Percentiles rank a stretch among this genome's conserved stretches.
Evolutionary conservation across 1,284 basidiomycete species (phyloP).

Genomic region (Entoloma clypeatum): DNA sequence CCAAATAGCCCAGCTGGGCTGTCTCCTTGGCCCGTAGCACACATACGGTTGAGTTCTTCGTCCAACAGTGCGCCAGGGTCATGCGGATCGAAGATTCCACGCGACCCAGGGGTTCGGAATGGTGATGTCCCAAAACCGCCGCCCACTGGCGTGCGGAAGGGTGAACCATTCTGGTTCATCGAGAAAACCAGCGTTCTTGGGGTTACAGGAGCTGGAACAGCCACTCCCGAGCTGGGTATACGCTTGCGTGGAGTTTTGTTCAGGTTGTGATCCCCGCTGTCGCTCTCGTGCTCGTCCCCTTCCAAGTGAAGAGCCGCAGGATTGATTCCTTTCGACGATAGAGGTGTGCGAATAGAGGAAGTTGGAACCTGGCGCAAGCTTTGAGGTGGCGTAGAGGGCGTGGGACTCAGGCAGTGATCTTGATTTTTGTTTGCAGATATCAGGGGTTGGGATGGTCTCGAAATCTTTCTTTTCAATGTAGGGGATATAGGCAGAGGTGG

Average conservation of each 20-base stretch:
- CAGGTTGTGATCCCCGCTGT: constrained; percentile 34
- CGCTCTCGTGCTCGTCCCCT: constrained; percentile 30
- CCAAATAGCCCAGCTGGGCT: constrained; percentile 62
- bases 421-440: constrained; percentile 13
- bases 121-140: constrained; percentile 42
- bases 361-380: constrained; percentile 36
- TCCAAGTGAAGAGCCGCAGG: constrained; percentile 14
- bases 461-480: constrained; percentile 37
- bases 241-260: constrained; percentile 56
- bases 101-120: constrained; percentile 54
- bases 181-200: constrained; percentile 55
- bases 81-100: constrained; percentile 59
- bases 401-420: constrained; percentile 27
- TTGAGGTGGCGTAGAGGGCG: constrained; percentile 39
- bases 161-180: constrained; percentile 38
- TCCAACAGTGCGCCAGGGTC: constrained; percentile 61
- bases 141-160: constrained; percentile 51
- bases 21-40: constrained; percentile 38
- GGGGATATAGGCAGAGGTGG: constrained; percentile 50
- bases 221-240: constrained; percentile 24
- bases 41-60: constrained; percentile 57
- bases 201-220: constrained; percentile 44
- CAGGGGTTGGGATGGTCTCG: constrained; percentile 23
- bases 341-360: constrained; percentile 58
- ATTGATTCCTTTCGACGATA: constrained; percentile 64